Base-by-base conservation (phyloP, 108 stramenopile genomes). In the Fragilaria radians region DNA sequence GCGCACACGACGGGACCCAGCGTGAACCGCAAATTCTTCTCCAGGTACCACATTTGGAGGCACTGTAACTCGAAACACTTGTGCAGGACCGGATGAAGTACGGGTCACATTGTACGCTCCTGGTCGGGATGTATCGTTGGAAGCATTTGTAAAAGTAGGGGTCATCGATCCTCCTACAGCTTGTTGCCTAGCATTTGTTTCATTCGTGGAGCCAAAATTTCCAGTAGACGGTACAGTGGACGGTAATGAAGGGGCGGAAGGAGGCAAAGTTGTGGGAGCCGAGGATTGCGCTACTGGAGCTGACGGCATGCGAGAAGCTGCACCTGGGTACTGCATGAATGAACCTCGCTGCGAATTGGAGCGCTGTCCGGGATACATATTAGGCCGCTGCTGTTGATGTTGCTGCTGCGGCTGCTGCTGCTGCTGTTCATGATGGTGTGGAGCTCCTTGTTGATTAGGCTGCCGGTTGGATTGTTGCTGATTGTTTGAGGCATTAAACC, bases 31-130 rank as follows among this genome's bases (percentile, higher is more conserved):
- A 75, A 94, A 94, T 36, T 85, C 83, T 19, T 73, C 63, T 1
- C 81, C 81, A 1, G 89, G 83, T 24, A 70, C 55, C 4, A 91
- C 84, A 28, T 78, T 80, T 18, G 59, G 22, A 0, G 93, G 93
- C 33, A 94, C 78, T 23, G 77, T 86, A 2, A 94, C 89, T 1
- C 88, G 83, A 72, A 77, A 93, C 3, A 89, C 82, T 66, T 80
- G 81, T 1, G 82, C 77, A 17, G 83, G 80, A 18, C 89, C 85
- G 2, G 74, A 59, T 1, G 68, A 53, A 23, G 77, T 68, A 49
- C 81, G 61, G 28, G 82, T 67, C 31, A 88, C 72, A n/a, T 70
- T 65, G 57, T 80, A 84, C 0, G 81, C 82, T 28, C 82, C 81
- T 22, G 82, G 80, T 32, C 78, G 55, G 36, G 36, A 42, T 7